These are phyloP conservation scores for Dendrobium nobile DNA, from an alignment of 106 monocot genomes.

Conservation along the genomic window DNA sequence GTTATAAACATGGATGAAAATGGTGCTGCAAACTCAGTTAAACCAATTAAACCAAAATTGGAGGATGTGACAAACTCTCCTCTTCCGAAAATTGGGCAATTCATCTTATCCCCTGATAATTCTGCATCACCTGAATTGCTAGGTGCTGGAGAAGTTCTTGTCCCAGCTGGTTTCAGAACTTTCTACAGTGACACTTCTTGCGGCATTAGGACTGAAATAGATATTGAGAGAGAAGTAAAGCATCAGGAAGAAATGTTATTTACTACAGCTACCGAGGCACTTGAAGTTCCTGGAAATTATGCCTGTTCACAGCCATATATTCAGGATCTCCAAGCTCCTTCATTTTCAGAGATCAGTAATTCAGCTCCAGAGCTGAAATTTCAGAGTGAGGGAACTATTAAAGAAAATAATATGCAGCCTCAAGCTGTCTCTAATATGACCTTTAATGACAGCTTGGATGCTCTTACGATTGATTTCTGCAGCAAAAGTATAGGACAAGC, in stretches of 20 bases:
- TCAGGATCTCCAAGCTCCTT: slow-evolving; percentile 2
- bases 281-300: slow-evolving; percentile 2
- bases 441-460: not conserved
- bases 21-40: not conserved
- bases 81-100: slow-evolving; percentile 3
- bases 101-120: not conserved
- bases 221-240: slow-evolving; percentile 8
- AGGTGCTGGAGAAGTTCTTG: not conserved
- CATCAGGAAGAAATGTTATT: not conserved
- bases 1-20: not conserved
- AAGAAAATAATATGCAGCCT: slow-evolving; percentile 9
- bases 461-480: not conserved
- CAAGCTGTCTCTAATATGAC: slow-evolving; percentile 6
- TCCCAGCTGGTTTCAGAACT: slow-evolving; percentile 5
- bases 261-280: not conserved
- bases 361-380: not conserved
- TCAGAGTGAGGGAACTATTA: not conserved
- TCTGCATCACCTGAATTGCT: slow-evolving; percentile 8
- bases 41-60: not conserved
- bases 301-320: slow-evolving; percentile 4
- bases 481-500: slow-evolving; percentile 6
- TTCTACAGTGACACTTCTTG: slow-evolving; percentile 3
- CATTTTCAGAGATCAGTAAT: slow-evolving; percentile 4
- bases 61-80: not conserved
- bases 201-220: not conserved